phyloP scores from a whole-genome alignment of 2,329 filamentous ascomycete species.

The Hymenoscyphus fraxineus region DNA sequence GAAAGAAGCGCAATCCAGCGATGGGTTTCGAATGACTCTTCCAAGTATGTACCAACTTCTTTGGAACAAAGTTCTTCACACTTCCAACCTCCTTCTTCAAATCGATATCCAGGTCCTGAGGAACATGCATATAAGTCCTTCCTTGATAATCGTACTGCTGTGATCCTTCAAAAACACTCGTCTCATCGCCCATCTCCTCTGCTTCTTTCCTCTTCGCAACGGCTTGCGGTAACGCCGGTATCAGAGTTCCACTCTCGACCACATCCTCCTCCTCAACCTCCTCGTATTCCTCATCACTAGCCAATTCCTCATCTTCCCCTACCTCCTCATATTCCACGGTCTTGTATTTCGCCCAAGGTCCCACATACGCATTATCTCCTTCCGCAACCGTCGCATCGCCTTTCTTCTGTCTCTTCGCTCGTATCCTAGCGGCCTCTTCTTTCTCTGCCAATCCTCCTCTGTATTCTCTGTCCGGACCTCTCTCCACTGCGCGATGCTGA shows the following conservation, averaged over 20 bases:
- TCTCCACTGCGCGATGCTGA: constrained; percentile 80
- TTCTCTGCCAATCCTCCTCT: constrained; percentile 58
- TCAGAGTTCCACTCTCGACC: constrained; percentile 59
- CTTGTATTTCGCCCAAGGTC: constrained; percentile 87
- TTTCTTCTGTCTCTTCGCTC: constrained; percentile 77
- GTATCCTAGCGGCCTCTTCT: constrained; percentile 63
- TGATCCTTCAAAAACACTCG: constrained; percentile 79
- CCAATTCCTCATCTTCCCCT: constrained; percentile 68
- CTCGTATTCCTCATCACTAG: constrained; percentile 75
- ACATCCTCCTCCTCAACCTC: constrained; percentile 64
- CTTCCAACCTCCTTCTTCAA: constrained; percentile 72
- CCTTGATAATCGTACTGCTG: constrained; percentile 90
- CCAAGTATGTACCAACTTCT: constrained; percentile 90
- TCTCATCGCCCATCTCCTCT: constrained; percentile 66
- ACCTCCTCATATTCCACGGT: constrained; percentile 70
- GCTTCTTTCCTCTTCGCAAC: constrained; percentile 53
- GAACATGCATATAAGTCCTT: constrained; percentile 95
- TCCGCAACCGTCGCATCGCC: constrained; percentile 81
- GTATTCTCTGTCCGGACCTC: constrained; percentile 55
- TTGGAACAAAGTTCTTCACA: constrained; percentile 86
- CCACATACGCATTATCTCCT: constrained; percentile 83
- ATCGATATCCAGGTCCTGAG: constrained; percentile 83
- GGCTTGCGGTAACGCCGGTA: constrained; percentile 53
- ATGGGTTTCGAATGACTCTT: constrained; percentile 80
- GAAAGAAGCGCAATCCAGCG: constrained; percentile 87